A percentile compares a stretch with the other conserved stretches of the same genome.
phyloP scores from a whole-genome alignment of 331 rosid genomes.

The Telfairia occidentalis region DNA sequence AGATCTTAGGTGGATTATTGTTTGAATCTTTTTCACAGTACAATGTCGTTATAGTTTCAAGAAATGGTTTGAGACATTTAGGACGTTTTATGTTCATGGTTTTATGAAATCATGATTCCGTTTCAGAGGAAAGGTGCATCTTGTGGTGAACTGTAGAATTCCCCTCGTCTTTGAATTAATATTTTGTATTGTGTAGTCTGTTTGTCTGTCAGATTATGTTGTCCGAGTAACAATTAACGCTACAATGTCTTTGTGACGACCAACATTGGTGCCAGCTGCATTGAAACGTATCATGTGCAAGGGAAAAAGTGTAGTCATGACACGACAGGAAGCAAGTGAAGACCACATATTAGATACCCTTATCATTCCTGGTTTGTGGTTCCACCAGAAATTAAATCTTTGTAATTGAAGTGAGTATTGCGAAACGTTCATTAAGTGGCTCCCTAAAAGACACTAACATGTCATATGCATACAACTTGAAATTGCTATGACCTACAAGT shows the following conservation, averaged over 20 bases:
- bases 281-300: not conserved
- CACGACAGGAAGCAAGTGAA: not conserved
- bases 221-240: not conserved
- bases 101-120: not conserved
- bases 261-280: slow-evolving; percentile 2
- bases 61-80: not conserved
- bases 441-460: not conserved
- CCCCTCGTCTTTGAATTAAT: not conserved
- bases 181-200: not conserved
- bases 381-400: not conserved
- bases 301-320: not conserved
- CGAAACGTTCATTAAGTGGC: not conserved
- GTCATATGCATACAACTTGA: not conserved
- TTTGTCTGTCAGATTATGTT: not conserved
- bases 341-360: not conserved
- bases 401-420: not conserved
- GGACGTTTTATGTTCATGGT: not conserved
- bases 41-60: not conserved
- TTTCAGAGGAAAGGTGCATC: not conserved
- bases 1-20: not conserved
- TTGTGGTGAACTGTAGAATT: not conserved
- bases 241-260: not conserved
- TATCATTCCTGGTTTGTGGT: not conserved
- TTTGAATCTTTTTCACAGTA: not conserved
- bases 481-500: not conserved